A percentile compares a stretch with the other conserved stretches of the same genome.
Evolutionary conservation across 306 rosid species (phyloP).

Genomic region (Glycine tomentella): DNA sequence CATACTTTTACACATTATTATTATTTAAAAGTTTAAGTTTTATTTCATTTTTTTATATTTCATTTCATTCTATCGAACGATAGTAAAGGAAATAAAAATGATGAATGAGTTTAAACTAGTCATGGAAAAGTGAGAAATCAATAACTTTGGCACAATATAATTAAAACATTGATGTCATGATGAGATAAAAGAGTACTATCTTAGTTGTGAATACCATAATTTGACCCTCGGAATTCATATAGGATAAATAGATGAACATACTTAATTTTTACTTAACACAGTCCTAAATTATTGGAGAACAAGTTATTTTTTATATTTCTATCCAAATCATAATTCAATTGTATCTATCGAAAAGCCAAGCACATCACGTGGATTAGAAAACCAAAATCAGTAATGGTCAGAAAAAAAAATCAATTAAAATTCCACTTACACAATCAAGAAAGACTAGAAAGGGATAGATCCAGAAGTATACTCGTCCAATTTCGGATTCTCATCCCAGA

Average conservation of each 20-base stretch:
- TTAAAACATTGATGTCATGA: too few species aligned
- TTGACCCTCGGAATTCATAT: neutral
- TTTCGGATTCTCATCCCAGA: neutral
- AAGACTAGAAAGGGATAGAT: neutral
- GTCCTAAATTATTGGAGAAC: neutral
- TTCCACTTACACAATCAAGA: neutral
- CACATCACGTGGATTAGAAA: constrained; percentile 5
- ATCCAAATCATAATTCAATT: neutral
- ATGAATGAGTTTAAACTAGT: too few species aligned
- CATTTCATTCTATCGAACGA: too few species aligned
- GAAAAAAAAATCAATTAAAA: neutral
- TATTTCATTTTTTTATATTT: too few species aligned
- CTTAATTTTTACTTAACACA: neutral
- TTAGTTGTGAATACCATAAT: too few species aligned
- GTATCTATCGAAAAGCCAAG: neutral
- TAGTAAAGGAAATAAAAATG: too few species aligned
- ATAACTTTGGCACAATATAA: too few species aligned
- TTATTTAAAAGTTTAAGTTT: too few species aligned
- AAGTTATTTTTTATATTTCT: neutral
- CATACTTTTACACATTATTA: too few species aligned
- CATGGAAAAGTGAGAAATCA: too few species aligned
- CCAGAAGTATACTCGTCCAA: neutral
- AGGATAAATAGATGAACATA: neutral
- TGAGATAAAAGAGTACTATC: too few species aligned
- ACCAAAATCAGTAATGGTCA: neutral